These are phyloP conservation scores for Clohesyomyces aquaticus DNA, from an alignment of 495 filamentous ascomycete genomes.

Conservation along the genomic window DNA sequence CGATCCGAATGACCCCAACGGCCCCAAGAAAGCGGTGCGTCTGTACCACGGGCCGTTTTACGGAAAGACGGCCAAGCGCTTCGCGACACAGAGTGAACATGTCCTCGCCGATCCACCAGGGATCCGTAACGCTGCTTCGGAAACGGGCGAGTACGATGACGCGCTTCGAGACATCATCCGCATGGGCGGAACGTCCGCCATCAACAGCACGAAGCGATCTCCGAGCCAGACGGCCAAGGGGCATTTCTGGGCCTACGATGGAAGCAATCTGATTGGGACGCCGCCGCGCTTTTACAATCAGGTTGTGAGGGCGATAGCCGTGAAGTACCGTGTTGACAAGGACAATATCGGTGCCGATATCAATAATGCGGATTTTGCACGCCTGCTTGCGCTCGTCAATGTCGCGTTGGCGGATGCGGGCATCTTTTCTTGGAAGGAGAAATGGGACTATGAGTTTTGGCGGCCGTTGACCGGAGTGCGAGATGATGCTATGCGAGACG, in stretches of 20 bases:
- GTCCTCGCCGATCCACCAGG: constrained; percentile 45
- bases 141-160: constrained; percentile 37
- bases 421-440: constrained; percentile 47
- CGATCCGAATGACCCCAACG: constrained; percentile 43
- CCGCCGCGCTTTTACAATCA: constrained; percentile 37
- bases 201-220: constrained; percentile 42
- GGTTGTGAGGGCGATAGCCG: constrained; percentile 43
- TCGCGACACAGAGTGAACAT: constrained; percentile 46
- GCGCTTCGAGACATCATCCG: constrained; percentile 40
- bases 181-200: constrained; percentile 36
- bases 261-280: constrained; percentile 44
- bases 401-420: constrained; percentile 46
- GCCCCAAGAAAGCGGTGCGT: constrained; percentile 37
- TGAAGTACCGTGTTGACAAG: constrained; percentile 20
- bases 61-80: constrained; percentile 41
- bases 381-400: constrained; percentile 45
- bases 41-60: constrained; percentile 44
- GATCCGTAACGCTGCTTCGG: not conserved
- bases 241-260: constrained; percentile 50
- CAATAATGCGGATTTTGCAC: constrained; percentile 49
- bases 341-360: constrained; percentile 31
- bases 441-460: constrained; percentile 49
- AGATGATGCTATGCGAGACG: no score
- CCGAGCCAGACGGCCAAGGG: constrained; percentile 41
- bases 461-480: constrained; percentile 48